Evolutionary conservation across 2,329 filamentous ascomycete genomes (phyloP), one percentile per base, ranked within the genome.

Genomic region (Trichoderma pleuroti): DNA sequence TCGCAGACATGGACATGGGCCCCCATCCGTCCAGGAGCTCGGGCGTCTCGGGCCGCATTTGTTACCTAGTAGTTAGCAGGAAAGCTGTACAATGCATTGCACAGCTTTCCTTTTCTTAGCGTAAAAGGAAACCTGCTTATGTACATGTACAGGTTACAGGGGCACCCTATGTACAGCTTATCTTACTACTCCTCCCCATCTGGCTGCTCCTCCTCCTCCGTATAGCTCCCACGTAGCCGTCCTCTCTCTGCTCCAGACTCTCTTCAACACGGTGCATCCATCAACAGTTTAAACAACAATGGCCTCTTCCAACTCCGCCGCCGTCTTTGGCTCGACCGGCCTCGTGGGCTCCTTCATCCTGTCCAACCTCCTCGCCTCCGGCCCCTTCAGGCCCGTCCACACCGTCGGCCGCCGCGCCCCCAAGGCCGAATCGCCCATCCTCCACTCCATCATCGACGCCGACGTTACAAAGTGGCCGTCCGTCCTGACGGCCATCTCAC

Each of bases 281-380:
- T 30, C 54, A 14, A 30, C 3, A n/a, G 26, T n/a, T 24, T 49
- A 30, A 49, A n/a, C 21, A 10, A 42, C 14, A 49, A 72, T 61
- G 68, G 69, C 66, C 39, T 64, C 66, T 52, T 28, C 71, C 26
- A 49, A 70, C 59, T 71, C 71, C 14, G 83, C 85, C 74, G 83
- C 84, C 72, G 78, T 92, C 72, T 86, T 89, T 75, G 91, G 91
- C 73, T 87, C 86, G 75, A 93, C 91, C 70, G 90, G 90, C 78
- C 86, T 91, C 46, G 86, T 86, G 74, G 94, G 95, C 78, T 88
- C 88, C 66, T 84, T 92, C 78, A 94, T 97, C 79, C 89, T 97
- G 77, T 80, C 83, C 8, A 84, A 82, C n/a, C 84, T 93, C 59
- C 85, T 93, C 75, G 78, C 85, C 16, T 81, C 85, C 71, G 81